phyloP scores from a whole-genome alignment of 805 yeast genomes.

The Suhomyces tanzawaensis region DNA sequence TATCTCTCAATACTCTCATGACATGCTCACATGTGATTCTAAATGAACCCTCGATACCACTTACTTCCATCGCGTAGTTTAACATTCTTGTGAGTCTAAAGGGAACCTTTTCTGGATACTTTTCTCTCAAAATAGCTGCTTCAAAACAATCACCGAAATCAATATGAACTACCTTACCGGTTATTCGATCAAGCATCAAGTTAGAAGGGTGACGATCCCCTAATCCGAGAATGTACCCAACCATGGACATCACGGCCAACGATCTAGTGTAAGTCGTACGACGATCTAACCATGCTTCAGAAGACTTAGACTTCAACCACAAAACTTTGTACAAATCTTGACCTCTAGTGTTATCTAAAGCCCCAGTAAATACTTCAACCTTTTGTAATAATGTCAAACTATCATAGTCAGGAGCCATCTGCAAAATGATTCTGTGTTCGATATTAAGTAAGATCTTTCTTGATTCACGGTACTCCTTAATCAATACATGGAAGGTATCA shows the following conservation, averaged over 20 bases:
- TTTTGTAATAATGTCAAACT: constrained; percentile 83
- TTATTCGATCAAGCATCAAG: constrained; percentile 87
- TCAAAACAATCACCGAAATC: constrained; percentile 99
- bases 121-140: constrained; percentile 94
- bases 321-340: constrained; percentile 93
- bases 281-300: constrained; percentile 97
- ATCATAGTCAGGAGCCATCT: constrained; percentile 97
- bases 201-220: constrained; percentile 99
- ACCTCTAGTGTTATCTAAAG: constrained; percentile 91
- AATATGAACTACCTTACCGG: constrained; percentile 95
- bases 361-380: constrained; percentile 95
- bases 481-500: constrained; percentile 92
- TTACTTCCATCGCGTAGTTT: constrained; percentile 97
- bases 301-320: constrained; percentile 93
- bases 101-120: constrained; percentile 97
- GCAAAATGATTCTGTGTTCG: constrained; percentile 93
- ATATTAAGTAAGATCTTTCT: constrained; percentile 85
- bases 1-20: constrained; percentile 89
- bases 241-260: constrained; percentile 98
- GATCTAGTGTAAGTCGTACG: constrained; percentile 96
- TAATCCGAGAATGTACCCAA: constrained; percentile 91
- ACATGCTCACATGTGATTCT: constrained; percentile 96
- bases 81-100: constrained; percentile 95
- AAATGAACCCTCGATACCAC: constrained; percentile 97
- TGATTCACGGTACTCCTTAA: constrained; percentile 88